Evolutionary conservation across 1,139 yeast genomes (phyloP).

Genomic region (Candida glucosophila): DNA sequence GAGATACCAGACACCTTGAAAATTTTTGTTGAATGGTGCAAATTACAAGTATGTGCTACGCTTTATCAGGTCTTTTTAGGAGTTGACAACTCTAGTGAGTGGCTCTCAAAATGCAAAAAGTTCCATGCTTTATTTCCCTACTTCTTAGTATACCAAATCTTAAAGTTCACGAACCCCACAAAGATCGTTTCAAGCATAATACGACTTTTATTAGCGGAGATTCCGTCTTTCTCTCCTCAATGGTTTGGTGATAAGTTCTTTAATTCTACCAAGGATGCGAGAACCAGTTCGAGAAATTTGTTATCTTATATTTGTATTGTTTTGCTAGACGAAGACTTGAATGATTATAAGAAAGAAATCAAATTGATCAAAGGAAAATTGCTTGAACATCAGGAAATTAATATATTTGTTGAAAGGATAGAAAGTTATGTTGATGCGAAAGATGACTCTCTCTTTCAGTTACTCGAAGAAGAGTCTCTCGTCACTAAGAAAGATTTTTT

Average conservation of each 20-base stretch:
- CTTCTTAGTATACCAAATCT: conserved; percentile 59
- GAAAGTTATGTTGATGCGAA: conserved; percentile 16
- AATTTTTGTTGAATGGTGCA: conserved; percentile 72
- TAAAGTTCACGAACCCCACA: conserved; percentile 79
- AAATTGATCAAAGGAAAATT: conserved; percentile 30
- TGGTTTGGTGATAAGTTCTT: conserved; percentile 26
- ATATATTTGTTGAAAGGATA: conserved; percentile 19
- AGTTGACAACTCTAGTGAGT: conserved; percentile 69
- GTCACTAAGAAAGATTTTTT: conserved; percentile 21
- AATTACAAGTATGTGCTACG: conserved; percentile 77
- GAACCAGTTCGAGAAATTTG: conserved; percentile 54
- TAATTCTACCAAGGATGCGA: conserved; percentile 22
- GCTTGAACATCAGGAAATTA: conserved; percentile 18
- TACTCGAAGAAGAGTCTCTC: conserved; percentile 9
- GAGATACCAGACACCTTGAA: conserved; percentile 62
- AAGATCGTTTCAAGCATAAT: conserved; percentile 69
- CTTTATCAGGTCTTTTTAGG: conserved; percentile 73
- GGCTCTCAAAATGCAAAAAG: conserved; percentile 57
- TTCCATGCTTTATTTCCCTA: conserved; percentile 76
- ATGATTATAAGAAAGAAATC: conserved; percentile 51
- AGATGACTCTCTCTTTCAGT: no score
- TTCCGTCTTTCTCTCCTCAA: conserved; percentile 30
- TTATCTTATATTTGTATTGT: conserved; percentile 65
- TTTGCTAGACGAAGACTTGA: conserved; percentile 71
- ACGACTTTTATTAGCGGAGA: conserved; percentile 72